These are phyloP conservation scores for Fusarium newnesense DNA, from an alignment of 2,329 filamentous ascomycete species.

Conservation along the genomic window DNA sequence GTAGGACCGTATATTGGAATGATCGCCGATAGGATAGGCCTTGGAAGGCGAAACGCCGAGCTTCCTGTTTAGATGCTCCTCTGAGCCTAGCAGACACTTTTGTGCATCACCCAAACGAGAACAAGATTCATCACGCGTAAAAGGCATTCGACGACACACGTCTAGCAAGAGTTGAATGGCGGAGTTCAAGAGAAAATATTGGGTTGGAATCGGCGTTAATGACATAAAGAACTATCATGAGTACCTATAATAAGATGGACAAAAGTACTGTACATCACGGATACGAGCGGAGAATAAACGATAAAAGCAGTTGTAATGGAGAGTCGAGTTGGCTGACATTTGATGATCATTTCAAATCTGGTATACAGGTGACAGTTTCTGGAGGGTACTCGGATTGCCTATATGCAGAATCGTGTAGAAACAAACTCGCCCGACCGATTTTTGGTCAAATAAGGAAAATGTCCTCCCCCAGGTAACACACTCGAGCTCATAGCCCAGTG, in stretches of 20 bases:
- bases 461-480: constrained; percentile 34
- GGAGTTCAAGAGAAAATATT: constrained; percentile 38
- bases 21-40: constrained; percentile 75
- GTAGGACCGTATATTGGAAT: constrained; percentile 87
- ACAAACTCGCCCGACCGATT: constrained; percentile 38
- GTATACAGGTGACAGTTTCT: constrained; percentile 10
- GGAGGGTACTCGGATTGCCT: constrained; percentile 41
- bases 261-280: constrained; percentile 26
- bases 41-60: constrained; percentile 78
- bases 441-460: constrained; percentile 38
- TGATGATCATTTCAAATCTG: background rate
- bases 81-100: background rate
- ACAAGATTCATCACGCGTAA: constrained; percentile 1
- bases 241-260: constrained; percentile 1
- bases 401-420: constrained; percentile 45
- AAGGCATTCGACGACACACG: constrained; percentile 10
- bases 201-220: constrained; percentile 41
- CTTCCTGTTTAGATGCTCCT: constrained; percentile 71
- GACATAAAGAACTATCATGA: constrained; percentile 19
- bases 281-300: constrained; percentile 14
- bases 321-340: background rate
- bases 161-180: constrained; percentile 20
- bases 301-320: constrained; percentile 15
- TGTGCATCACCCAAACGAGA: background rate
- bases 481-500: constrained; percentile 33